These are phyloP conservation scores for Tylopilus vinaceipallidus DNA, from an alignment of 768 basidiomycete genomes.

Conservation along the genomic window DNA sequence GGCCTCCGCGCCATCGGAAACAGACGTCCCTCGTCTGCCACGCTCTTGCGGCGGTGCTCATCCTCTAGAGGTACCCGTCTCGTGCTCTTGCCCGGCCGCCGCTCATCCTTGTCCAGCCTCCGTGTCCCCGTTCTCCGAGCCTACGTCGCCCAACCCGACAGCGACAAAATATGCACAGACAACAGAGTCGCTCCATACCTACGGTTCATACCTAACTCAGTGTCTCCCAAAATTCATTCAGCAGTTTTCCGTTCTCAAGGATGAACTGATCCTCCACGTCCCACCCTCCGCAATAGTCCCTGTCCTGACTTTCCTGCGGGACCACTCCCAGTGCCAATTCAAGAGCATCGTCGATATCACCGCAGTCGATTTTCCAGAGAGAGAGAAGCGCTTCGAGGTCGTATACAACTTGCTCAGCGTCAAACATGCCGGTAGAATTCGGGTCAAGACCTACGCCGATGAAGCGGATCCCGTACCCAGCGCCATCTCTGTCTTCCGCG, in stretches of 20 bases:
- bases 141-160: conserved; percentile 86
- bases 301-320: conserved; percentile 87
- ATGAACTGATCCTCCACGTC: conserved; percentile 89
- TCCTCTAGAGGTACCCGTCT: conserved; percentile 44
- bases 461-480: conserved; percentile 92
- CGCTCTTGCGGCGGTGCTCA: conserved; percentile 38
- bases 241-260: conserved; percentile 96
- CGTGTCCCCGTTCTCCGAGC: conserved; percentile 80
- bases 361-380: conserved; percentile 92
- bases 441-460: conserved; percentile 96
- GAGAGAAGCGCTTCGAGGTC: conserved; percentile 92
- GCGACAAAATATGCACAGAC: conserved; percentile 67
- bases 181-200: conserved; percentile 80
- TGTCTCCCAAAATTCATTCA: conserved; percentile 97
- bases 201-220: conserved; percentile 90
- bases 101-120: conserved; percentile 45
- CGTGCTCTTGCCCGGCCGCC: neutral
- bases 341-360: conserved; percentile 91
- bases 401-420: conserved; percentile 93
- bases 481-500: conserved; percentile 71
- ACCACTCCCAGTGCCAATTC: conserved; percentile 95
- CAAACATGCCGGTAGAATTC: conserved; percentile 74
- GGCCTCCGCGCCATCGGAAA: conserved; percentile 45
- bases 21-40: conserved; percentile 30
- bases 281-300: conserved; percentile 80